Evolutionary conservation across 129 eudicot species (phyloP), one percentile per base, ranked within the genome.

Genomic region (Erigeron canadensis): DNA sequence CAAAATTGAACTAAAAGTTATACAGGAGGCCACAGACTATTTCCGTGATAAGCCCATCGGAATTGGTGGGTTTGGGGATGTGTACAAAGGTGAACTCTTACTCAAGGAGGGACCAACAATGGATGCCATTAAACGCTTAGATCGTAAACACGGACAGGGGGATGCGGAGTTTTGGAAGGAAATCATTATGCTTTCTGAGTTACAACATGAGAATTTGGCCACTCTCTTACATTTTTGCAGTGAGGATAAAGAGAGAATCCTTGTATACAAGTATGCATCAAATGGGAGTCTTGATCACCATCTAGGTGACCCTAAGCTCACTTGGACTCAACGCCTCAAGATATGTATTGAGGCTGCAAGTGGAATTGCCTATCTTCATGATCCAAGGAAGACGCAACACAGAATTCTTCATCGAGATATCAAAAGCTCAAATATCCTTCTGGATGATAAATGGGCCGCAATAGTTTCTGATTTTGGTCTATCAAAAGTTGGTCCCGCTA

Each of bases 131-230:
- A 73, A 73, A n/a, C 69, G 70, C 19, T 63, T 73, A 47, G n/a
- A 73, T 13, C 62, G 62, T 73, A 17, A 7, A 11, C 0, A 0
- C 3, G 63, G 63, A 13, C 77, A 73, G 48, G 77, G 77, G 19
- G 70, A 46, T 62, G 22, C 21, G 3, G 77, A 73, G 77, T 73
- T 73, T 61, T 73, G 77, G 77, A 73, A 37, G 62, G 77, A 73
- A 21, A 63, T 73, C 1, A 46, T 4, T 10, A 1, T 37, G 41
- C 77, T 73, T 73, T 61, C 70, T 1, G 51, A 5, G 37, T 4
- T 61, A 6, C 47, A 28, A 10, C 77, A 73, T 17, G 19, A 62
- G 38, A 62, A 62, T 47, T 4, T 73, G 51, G 62, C 39, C n/a
- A 17, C 70, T 5, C 70, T 73, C 10, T 10, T 62, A 39, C 62